Evolutionary conservation across 78 protist genomes (phyloP).

Genomic region (Salpingoeca rosetta): DNA sequence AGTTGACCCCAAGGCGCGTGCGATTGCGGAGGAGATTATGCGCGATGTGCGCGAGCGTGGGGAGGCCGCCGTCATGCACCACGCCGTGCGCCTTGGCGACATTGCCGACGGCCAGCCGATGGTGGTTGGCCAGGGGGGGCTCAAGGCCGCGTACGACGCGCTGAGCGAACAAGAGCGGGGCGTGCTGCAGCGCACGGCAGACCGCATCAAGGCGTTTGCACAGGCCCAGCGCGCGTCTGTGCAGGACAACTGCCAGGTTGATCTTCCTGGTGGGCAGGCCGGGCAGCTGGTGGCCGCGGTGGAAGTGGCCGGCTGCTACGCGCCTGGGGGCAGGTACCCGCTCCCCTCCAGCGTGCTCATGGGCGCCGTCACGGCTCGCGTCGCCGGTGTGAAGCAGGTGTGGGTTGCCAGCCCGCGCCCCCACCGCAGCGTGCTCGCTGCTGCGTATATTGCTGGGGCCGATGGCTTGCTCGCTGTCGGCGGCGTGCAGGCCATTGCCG

Average conservation of each 20-base stretch:
- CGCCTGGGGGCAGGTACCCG: constrained; percentile 41
- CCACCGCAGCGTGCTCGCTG: background rate
- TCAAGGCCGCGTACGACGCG: background rate
- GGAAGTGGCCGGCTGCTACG: constrained; percentile 34
- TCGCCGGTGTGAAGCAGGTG: constrained; percentile 28
- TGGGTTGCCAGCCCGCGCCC: constrained; percentile 17
- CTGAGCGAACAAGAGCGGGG: constrained; percentile 19
- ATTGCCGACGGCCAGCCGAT: background rate
- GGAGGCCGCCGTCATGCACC: background rate
- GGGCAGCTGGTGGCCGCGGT: constrained; percentile 25
- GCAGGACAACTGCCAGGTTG: background rate
- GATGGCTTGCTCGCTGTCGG: constrained; percentile 26
- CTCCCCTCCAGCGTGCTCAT: constrained; percentile 35
- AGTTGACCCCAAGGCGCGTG: background rate
- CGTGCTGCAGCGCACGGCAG: background rate
- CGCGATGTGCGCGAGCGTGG: constrained; percentile 21
- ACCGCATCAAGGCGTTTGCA: background rate
- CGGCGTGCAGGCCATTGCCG: constrained; percentile 77
- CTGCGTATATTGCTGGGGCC: constrained; percentile 20
- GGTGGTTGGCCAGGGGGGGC: background rate
- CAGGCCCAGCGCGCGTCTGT: background rate
- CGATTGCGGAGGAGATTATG: constrained; percentile 5
- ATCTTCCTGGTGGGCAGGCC: constrained; percentile 7
- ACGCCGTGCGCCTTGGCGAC: constrained; percentile 22
- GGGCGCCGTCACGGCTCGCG: constrained; percentile 37